A percentile compares a stretch with the other conserved stretches of the same genome.
Conservation (phyloP, 2,329 filamentous ascomycete genomes). For the Penicillium corylophilum region DNA sequence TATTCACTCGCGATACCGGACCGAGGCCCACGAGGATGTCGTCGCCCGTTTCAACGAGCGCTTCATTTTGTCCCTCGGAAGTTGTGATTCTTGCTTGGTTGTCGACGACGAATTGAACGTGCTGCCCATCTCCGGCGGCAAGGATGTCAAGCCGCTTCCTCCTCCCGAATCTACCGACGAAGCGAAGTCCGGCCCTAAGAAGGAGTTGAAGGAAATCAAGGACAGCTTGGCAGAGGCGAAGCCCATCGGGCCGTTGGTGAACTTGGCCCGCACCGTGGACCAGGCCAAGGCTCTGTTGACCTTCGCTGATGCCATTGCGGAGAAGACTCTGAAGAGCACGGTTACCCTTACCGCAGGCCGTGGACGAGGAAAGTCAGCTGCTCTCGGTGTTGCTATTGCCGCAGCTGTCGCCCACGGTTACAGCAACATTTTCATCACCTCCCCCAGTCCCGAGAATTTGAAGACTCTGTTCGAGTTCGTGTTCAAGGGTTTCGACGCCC, state of each 20-base stretch:
- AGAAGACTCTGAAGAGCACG: constrained; percentile 92
- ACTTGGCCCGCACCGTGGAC: constrained; percentile 84
- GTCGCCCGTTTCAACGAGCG: constrained; percentile 96
- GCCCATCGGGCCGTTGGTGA: constrained; percentile 79
- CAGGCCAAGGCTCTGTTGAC: constrained; percentile 96
- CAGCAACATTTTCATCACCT: constrained; percentile 99
- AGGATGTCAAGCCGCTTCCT: constrained; percentile 79
- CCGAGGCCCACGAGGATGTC: constrained; percentile 93
- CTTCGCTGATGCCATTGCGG: constrained; percentile 92
- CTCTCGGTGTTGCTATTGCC: constrained; percentile 88
- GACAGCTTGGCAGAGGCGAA: constrained; percentile 81
- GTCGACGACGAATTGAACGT: constrained; percentile 98
- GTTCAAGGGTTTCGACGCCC: constrained; percentile 94
- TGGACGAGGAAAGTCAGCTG: constrained; percentile 95
- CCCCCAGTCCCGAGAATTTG: constrained; percentile 94
- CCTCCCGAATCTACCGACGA: constrained; percentile 71
- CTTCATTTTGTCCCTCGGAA: constrained; percentile 92
- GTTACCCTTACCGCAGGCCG: constrained; percentile 90
- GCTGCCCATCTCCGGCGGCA: constrained; percentile 91
- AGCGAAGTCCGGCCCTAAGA: constrained; percentile 66
- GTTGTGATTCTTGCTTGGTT: constrained; percentile 90
- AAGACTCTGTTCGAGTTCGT: constrained; percentile 98
- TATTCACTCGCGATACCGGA: constrained; percentile 92
- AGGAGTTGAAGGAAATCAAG: constrained; percentile 82
- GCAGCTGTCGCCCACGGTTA: constrained; percentile 94